Conservation (phyloP, 177 flowering plant genomes). For the Telopea speciosissima region DNA sequence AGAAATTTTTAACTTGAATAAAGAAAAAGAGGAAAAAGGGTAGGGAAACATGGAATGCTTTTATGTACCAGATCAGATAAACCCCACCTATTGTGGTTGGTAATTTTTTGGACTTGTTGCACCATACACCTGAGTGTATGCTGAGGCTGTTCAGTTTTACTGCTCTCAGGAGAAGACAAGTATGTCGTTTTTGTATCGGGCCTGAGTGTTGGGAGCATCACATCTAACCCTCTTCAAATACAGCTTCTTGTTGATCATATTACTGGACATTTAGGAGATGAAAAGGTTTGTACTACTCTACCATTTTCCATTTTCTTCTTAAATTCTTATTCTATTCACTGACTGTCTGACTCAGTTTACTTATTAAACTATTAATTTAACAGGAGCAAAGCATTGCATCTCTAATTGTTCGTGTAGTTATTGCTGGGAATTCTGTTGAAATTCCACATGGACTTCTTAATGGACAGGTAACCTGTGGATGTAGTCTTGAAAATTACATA, state of each 20-base stretch:
- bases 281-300: conserved; percentile 38
- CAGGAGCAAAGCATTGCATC: conserved; percentile 89
- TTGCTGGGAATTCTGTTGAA: conserved; percentile 90
- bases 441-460: conserved; percentile 53
- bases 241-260: conserved; percentile 97
- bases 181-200: conserved; percentile 89
- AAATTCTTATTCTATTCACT: not conserved
- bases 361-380: conserved; percentile 8
- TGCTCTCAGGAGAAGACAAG: conserved; percentile 73
- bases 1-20: not conserved
- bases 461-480: conserved; percentile 57
- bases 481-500: not conserved
- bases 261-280: conserved; percentile 97
- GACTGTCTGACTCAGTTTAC: not conserved
- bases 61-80: not conserved
- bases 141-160: conserved; percentile 8
- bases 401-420: conserved; percentile 74
- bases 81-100: not conserved
- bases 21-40: not conserved
- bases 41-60: not conserved
- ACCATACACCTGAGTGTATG: not conserved
- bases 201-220: conserved; percentile 58
- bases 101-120: not conserved
- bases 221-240: conserved; percentile 70
- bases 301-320: conserved; percentile 8